Conservation (phyloP, 176 grass and related monocot genomes). For the Carex kokanica region DNA sequence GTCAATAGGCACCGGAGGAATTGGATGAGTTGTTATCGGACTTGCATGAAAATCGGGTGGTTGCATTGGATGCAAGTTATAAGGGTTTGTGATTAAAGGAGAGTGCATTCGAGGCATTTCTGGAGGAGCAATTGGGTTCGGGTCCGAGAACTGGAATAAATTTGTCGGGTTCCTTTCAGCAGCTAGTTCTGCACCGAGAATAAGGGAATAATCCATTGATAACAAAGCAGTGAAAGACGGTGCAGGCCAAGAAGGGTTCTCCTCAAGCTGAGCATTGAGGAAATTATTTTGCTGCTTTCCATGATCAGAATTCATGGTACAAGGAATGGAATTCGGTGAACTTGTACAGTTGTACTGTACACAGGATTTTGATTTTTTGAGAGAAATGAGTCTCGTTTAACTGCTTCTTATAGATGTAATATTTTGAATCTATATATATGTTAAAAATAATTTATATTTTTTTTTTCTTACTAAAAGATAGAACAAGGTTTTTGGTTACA, state of each 20-base stretch:
- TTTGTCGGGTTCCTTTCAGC: neutral
- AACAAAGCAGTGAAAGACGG: constrained; percentile 7
- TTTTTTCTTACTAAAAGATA: too few species aligned
- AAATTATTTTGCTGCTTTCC: neutral
- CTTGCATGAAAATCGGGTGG: neutral
- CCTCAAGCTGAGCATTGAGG: neutral
- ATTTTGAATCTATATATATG: neutral
- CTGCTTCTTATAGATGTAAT: neutral
- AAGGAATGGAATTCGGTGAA: neutral
- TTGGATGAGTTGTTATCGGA: neutral
- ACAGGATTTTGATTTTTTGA: neutral
- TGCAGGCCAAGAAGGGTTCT: constrained; percentile 20
- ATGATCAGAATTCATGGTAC: neutral
- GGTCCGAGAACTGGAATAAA: neutral
- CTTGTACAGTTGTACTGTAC: neutral
- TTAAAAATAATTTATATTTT: neutral
- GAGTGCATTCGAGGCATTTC: neutral
- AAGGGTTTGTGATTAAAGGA: neutral
- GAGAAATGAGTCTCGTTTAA: neutral
- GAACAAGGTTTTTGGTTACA: neutral
- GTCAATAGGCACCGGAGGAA: neutral
- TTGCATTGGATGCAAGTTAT: neutral
- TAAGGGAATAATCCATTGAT: neutral
- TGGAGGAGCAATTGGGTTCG: neutral
- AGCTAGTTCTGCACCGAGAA: neutral